phyloP scores from a whole-genome alignment of 176 grass and related monocot genomes.

The Rhynchospora pubera region DNA sequence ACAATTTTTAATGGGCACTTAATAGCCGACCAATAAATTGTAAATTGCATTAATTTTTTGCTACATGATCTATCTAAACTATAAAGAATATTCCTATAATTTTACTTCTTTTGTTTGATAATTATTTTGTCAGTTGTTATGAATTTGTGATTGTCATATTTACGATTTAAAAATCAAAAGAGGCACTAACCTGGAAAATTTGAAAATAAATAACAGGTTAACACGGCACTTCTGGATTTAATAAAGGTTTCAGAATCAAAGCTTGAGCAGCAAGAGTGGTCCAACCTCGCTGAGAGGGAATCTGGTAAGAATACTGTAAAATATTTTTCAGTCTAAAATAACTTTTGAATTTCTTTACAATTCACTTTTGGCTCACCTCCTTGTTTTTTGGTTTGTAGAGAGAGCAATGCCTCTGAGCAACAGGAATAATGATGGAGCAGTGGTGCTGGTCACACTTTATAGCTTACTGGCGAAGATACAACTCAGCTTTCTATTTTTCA shows the following conservation, averaged over 20 bases:
- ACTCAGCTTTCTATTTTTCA: constrained; percentile 9
- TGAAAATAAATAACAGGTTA: constrained; percentile 9
- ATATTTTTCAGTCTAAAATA: background rate
- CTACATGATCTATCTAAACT: no score
- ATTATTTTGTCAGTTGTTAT: no score
- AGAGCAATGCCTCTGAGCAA: constrained; percentile 10
- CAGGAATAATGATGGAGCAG: constrained; percentile 5
- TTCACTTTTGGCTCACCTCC: background rate
- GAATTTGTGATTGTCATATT: no score
- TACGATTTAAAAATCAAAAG: background rate
- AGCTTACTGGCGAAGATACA: constrained; percentile 19
- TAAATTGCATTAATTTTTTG: no score
- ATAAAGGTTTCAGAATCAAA: constrained; percentile 12
- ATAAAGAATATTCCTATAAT: no score
- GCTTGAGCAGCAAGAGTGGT: constrained; percentile 6
- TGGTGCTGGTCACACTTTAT: constrained; percentile 16
- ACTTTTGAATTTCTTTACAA: background rate
- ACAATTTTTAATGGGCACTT: no score
- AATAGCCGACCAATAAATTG: no score
- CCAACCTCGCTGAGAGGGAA: background rate
- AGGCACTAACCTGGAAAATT: background rate
- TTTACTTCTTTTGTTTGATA: no score
- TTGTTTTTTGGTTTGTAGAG: constrained; percentile 14
- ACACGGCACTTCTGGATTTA: constrained; percentile 14
- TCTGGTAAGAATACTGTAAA: constrained; percentile 12